Evolutionary conservation across 2,329 filamentous ascomycete genomes (phyloP), one percentile per base, ranked within the genome.

Genomic region (Monosporascus sp.): DNA sequence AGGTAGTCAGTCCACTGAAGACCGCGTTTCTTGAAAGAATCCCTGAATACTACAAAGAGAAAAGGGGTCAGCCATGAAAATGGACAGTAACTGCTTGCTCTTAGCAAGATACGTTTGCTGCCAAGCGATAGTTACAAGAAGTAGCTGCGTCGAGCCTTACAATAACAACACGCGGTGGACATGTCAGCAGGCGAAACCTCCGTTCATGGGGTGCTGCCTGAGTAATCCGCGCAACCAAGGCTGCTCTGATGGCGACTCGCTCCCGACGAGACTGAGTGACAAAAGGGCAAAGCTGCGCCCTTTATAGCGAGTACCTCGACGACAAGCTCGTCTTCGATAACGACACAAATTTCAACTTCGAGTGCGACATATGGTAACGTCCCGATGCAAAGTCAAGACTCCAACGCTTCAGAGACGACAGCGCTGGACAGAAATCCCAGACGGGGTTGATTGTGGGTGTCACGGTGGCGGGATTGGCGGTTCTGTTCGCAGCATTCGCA

Each of bases 171-270:
- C 56, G 17, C 74, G 73, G 61, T 75, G 59, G 50, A 72, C 69
- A 2, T 75, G 71, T 58, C 49, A 41, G 17, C 31, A 52, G 31
- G 60, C 59, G 11, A 41, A 7, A 24, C 63, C 65, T 6, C 62
- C 63, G 0, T 73, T 73, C 54, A 61, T 69, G 52, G 72, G 72
- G 3, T 74, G 72, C 57, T 74, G 73, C 57, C 65, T 61, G 37
- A 58, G 55, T 1, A 63, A 70, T 48, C 64, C 72, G 17, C 75
- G 73, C 55, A 54, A 57, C 11, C 59, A 59, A 3, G 62, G 63
- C 5, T 75, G 72, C 55, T 52, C 61, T 5, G 45, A 53, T 8
- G 62, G 50, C 0, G 61, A 68, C 52, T 60, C 74, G 2, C 50
- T 63, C n/a, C 53, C 60, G 2, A 63, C 64, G 9, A 54, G 45